Conservation (phyloP, 1,284 basidiomycete genomes). For the Irpex lacteus region DNA sequence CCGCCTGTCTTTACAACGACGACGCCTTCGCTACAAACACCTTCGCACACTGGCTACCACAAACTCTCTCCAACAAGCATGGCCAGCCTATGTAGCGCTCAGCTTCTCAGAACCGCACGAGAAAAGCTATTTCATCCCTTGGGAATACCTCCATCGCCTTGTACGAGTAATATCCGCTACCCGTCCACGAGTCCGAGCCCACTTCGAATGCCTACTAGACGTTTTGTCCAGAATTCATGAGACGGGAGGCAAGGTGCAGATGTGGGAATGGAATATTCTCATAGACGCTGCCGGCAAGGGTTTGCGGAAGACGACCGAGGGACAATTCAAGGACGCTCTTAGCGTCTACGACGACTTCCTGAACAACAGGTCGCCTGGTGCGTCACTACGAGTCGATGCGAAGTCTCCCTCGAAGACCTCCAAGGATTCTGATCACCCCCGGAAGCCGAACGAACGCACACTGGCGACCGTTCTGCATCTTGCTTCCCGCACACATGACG, state of each 20-base stretch:
- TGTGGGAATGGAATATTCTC: conserved; percentile 73
- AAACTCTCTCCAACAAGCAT: conserved; percentile 45
- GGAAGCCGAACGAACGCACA: conserved; percentile 60
- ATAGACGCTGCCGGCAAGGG: conserved; percentile 68
- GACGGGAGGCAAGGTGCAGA: conserved; percentile 47
- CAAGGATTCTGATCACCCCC: neutral
- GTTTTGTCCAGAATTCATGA: conserved; percentile 55
- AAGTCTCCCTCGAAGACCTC: neutral
- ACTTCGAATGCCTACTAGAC: conserved; percentile 62
- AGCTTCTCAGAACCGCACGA: conserved; percentile 30
- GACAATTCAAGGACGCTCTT: conserved; percentile 61
- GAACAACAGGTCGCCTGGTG: conserved; percentile 41
- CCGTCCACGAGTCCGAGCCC: conserved; percentile 52
- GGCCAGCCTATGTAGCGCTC: conserved; percentile 55
- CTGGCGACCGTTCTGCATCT: conserved; percentile 65
- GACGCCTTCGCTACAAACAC: conserved; percentile 20
- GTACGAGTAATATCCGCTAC: conserved; percentile 49
- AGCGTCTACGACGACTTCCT: conserved; percentile 60
- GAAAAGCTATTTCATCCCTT: conserved; percentile 19
- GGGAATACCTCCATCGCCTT: conserved; percentile 55
- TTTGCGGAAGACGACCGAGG: conserved; percentile 50
- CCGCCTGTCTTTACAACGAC: neutral
- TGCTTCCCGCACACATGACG: conserved; percentile 50
- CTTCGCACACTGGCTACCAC: conserved; percentile 37
- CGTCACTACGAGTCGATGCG: conserved; percentile 25